These are phyloP conservation scores for Citrus sp. DNA, from an alignment of 345 rosid species.

Conservation along the genomic window DNA sequence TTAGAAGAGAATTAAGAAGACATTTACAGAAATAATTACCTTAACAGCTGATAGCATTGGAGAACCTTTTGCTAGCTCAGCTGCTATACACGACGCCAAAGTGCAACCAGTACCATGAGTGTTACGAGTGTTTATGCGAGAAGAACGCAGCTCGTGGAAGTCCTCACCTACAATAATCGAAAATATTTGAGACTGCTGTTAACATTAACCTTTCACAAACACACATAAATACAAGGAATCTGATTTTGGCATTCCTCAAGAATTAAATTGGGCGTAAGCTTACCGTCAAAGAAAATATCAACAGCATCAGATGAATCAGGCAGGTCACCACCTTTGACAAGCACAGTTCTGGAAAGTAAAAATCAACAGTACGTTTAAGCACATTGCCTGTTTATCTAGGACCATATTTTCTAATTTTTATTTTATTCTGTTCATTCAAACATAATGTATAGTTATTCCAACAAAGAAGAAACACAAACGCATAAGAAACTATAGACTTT, in stretches of 20 bases:
- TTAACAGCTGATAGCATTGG: conserved; percentile 74
- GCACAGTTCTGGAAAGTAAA: conserved; percentile 59
- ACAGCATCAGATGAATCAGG: conserved; percentile 81
- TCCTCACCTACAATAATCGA: conserved; percentile 46
- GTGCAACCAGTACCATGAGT: conserved; percentile 98
- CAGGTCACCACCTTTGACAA: conserved; percentile 96
- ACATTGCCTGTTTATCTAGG: not conserved
- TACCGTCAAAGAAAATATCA: conserved; percentile 84
- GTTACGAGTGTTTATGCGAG: conserved; percentile 70
- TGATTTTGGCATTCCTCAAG: not conserved
- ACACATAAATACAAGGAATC: not conserved
- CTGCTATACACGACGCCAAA: conserved; percentile 95
- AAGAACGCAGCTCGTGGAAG: conserved; percentile 56
- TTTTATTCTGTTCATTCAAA: not conserved
- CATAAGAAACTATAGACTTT: not conserved
- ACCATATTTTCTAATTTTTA: not conserved
- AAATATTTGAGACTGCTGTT: not conserved
- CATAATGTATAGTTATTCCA: not conserved
- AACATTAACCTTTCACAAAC: not conserved
- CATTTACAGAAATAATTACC: conserved; percentile 33
- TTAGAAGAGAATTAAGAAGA: not conserved
- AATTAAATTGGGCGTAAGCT: conserved; percentile 1
- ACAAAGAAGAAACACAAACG: not conserved
- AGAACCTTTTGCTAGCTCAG: conserved; percentile 93
- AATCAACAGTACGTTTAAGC: conserved; percentile 10